phyloP scores from a whole-genome alignment of 345 rosid species.

The Salix udensis region DNA sequence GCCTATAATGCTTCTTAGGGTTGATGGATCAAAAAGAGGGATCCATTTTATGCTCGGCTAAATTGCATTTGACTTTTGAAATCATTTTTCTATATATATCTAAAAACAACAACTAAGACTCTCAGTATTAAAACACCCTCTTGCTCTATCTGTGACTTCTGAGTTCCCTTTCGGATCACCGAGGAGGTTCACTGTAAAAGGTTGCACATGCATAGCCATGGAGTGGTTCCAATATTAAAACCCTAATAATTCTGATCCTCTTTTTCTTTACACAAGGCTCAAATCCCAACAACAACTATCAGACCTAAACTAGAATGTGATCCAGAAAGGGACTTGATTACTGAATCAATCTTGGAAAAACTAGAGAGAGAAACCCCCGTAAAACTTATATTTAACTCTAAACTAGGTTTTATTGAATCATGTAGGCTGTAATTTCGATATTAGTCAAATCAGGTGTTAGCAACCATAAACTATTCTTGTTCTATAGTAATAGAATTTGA shows the following conservation, averaged over 20 bases:
- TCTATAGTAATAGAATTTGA: neutral
- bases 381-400: too few species aligned
- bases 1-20: neutral
- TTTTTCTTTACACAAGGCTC: neutral
- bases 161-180: neutral
- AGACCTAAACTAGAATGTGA: too few species aligned
- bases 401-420: too few species aligned
- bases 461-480: neutral
- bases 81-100: neutral
- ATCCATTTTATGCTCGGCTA: neutral
- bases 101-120: neutral
- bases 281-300: neutral
- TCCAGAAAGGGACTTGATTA: neutral
- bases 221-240: too few species aligned
- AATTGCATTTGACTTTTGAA: neutral
- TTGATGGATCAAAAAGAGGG: too few species aligned
- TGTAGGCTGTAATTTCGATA: too few species aligned
- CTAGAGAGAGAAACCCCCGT: too few species aligned
- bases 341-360: too few species aligned
- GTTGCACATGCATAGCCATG: neutral
- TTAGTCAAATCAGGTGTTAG: too few species aligned
- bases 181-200: neutral
- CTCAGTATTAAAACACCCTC: neutral
- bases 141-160: neutral
- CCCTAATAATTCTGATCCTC: neutral